These are phyloP conservation scores for Leptoxyphium fumago DNA, from an alignment of 2,329 filamentous ascomycete genomes.

Conservation along the genomic window DNA sequence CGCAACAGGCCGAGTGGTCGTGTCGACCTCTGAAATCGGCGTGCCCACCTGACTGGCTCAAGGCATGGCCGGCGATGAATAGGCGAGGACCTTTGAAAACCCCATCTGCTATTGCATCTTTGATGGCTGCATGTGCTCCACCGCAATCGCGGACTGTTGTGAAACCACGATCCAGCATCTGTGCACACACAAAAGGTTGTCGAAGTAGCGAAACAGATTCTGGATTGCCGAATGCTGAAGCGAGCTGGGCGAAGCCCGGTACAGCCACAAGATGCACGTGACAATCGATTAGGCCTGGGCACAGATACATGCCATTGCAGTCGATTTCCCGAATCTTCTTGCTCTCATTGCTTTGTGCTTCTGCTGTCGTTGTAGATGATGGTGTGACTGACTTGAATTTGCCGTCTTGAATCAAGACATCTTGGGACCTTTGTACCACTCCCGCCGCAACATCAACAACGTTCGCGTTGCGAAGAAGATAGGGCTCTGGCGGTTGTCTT, in stretches of 20 bases:
- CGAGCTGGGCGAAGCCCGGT: slow-evolving; percentile 22
- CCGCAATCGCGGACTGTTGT: slow-evolving; percentile 42
- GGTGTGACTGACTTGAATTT: slow-evolving; percentile 1
- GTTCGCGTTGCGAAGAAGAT: slow-evolving; percentile 29
- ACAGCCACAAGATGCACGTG: slow-evolving; percentile 30
- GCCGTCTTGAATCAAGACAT: slow-evolving; percentile 7
- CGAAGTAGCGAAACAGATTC: slow-evolving; percentile 23
- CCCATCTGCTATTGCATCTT: slow-evolving; percentile 39
- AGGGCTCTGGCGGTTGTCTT: slow-evolving; percentile 9
- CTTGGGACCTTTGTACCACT: slow-evolving; percentile 2
- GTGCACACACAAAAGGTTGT: slow-evolving; percentile 29
- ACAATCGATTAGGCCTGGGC: slow-evolving; percentile 34
- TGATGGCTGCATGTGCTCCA: slow-evolving; percentile 36
- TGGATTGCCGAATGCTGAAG: slow-evolving; percentile 17
- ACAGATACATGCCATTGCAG: slow-evolving; percentile 27
- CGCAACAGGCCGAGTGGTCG: slow-evolving; percentile 29
- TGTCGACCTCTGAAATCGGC: slow-evolving; percentile 32
- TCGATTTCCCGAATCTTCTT: slow-evolving; percentile 15
- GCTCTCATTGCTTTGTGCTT: neutral
- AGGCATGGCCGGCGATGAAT: slow-evolving; percentile 35
- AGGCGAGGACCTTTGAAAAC: slow-evolving; percentile 38
- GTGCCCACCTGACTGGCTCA: slow-evolving; percentile 42
- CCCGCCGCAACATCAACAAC: slow-evolving; percentile 28
- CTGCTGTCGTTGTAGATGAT: slow-evolving; percentile 9
- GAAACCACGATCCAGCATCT: slow-evolving; percentile 40